A percentile compares a stretch with the other conserved stretches of the same genome.
Evolutionary conservation across 129 eudicot species (phyloP).

Genomic region (Centella asiatica): DNA sequence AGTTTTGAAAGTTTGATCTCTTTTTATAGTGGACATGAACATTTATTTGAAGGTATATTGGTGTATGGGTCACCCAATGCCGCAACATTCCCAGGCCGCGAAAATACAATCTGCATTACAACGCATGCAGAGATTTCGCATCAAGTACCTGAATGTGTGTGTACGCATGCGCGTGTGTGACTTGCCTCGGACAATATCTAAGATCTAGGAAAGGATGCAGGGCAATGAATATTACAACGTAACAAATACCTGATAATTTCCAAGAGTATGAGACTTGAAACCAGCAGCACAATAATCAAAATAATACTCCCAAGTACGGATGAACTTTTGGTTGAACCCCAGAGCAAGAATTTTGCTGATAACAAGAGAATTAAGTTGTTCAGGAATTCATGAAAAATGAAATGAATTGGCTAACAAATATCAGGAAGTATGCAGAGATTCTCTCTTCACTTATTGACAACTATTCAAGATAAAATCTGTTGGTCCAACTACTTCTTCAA

Average conservation of each 20-base stretch:
- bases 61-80: constrained; percentile 47
- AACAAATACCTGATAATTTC: constrained; percentile 60
- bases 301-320: constrained; percentile 87
- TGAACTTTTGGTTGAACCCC: constrained; percentile 85
- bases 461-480: too few species aligned
- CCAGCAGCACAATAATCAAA: constrained; percentile 93
- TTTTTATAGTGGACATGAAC: too few species aligned
- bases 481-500: too few species aligned
- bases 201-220: too few species aligned
- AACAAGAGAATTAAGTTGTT: background rate
- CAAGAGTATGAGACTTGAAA: constrained; percentile 65
- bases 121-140: background rate
- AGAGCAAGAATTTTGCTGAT: constrained; percentile 49
- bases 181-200: too few species aligned
- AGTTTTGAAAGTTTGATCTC: too few species aligned
- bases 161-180: too few species aligned
- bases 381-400: background rate
- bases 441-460: too few species aligned
- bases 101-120: constrained; percentile 58
- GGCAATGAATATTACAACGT: too few species aligned
- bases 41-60: constrained; percentile 17
- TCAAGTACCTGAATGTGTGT: too few species aligned
- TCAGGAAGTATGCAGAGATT: background rate
- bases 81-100: constrained; percentile 64
- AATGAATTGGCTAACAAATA: too few species aligned